Base-by-base conservation (phyloP, 2,329 filamentous ascomycete species). In the Lachnellula subtilissima region DNA sequence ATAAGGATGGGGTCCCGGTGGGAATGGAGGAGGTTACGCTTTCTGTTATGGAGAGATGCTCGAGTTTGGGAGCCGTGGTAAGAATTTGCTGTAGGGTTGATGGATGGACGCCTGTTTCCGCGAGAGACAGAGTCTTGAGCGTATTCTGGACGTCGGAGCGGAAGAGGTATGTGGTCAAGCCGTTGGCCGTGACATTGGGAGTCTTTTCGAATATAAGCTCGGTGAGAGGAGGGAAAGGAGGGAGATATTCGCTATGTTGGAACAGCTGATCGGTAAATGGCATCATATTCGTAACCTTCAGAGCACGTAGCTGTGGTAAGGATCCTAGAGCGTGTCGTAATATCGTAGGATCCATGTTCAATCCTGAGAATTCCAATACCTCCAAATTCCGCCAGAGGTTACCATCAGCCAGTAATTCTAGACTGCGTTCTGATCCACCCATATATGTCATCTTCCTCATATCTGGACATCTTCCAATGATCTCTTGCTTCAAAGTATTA, bases 371-470 rank as follows among this genome's bases (percentile, higher is more conserved):
- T 69, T 93, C 89, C 50, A 94, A 69, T 9, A 89, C 84, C 71
- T 91, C 86, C 12, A 94, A 78, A 46, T 82, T 79, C 48, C 78
- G 77, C 89, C 89, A 94, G 51, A 85, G 70, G 55, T 75, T 82
- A 58, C 82, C 84, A 56, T 80, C 78, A 7, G 84, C 80, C 42
- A 97, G 76, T 53, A 81, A 76, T 65, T 90, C 83, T 54, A 97
- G 80, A 66, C 86, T 88, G 55, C 82, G 82, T 74, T 97, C 93
- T 1, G 89, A 82, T 12, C 93, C 93, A 48, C 78, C 76, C 53
- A 83, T 80, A 73, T 95, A 97, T 53, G 83, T 87, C 90, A 96
- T 97, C 74, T 94, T 94, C 62, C 91, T 83, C 54, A 97, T 78
- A 68, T 93, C 85, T 11, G 87, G 84, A 70, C 93, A 97, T 50